Evolutionary conservation across 805 yeast genomes (phyloP), one percentile per base, ranked within the genome.

Genomic region (Wickerhamiella azymoides): DNA sequence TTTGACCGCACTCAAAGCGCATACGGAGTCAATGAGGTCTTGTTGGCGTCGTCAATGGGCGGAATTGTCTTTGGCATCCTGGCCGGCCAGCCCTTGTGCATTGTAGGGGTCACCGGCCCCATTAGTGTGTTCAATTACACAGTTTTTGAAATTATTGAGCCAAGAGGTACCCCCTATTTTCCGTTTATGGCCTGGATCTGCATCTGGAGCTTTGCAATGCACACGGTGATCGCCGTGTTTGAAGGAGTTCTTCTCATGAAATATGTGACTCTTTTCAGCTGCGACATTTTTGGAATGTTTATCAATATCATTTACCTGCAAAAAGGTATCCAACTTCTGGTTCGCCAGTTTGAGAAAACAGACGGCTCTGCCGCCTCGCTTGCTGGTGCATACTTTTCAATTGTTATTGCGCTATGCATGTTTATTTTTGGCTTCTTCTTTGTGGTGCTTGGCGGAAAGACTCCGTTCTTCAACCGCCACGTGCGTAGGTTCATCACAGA

Each of bases 81-180:
- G 47, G 71, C 82, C 0, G 97, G 96, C 0, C 95, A 88, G 55
- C 98, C 98, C 0, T 63, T 92, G 24, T 84, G 95, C 56, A 83
- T 89, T 21, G 97, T 92, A 8, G 98, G 98, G 3, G 96, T 89
- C 5, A 92, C 97, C 0, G 98, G 97, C 0, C 98, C 98, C 0
- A 80, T 92, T 13, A 67, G 94, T 1, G 88, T 89, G 49, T 89
- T 92, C 70, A 84, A 84, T 57, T 86, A 85, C 56, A 92, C 97
- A 0, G 88, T 92, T 0, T 84, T 79, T 58, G 80, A 80, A 49
- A 70, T 84, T 42, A 71, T 84, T 32, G 63, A 59, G 18, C 79
- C 83, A 0, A 58, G 71, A 49, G 67, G 57, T 21, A 67, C 56
- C 49, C 70, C 61, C 8, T 86, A 74, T 59, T 86, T 89, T 63